These are phyloP conservation scores for Dryas integrifolia DNA, from an alignment of 331 rosid genomes.

Conservation along the genomic window DNA sequence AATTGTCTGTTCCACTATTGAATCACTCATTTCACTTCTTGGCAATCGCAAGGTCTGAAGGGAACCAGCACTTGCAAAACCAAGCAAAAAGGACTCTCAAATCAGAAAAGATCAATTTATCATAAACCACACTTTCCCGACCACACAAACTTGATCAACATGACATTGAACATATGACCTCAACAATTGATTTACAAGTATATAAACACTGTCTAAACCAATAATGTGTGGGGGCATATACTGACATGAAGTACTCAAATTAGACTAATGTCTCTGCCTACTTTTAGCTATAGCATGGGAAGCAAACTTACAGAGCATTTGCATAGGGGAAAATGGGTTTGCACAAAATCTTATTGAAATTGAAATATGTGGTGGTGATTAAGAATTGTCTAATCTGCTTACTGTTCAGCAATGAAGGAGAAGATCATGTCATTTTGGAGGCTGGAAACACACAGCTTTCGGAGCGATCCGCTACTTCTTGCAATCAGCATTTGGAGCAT, in stretches of 20 bases:
- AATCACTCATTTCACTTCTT: slow-evolving; percentile 58
- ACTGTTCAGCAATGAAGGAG: slow-evolving; percentile 82
- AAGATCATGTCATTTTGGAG: slow-evolving; percentile 54
- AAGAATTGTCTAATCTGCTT: slow-evolving; percentile 35
- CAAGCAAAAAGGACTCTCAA: slow-evolving; percentile 28
- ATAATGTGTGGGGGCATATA: too few relatives aligned
- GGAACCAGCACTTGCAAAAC: slow-evolving; percentile 74
- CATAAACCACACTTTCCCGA: background rate
- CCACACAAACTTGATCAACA: background rate
- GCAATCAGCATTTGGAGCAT: slow-evolving; percentile 64
- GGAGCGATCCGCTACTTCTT: slow-evolving; percentile 77
- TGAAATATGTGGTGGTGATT: background rate
- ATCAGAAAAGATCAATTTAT: slow-evolving; percentile 26
- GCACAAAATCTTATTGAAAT: background rate
- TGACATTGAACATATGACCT: background rate
- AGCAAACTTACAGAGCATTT: background rate
- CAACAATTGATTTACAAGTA: background rate
- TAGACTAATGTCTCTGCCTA: too few relatives aligned
- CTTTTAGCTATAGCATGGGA: background rate
- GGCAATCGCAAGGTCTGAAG: slow-evolving; percentile 74
- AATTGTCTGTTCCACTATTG: slow-evolving; percentile 57
- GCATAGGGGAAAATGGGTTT: background rate
- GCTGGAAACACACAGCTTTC: slow-evolving; percentile 71
- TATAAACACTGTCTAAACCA: background rate
- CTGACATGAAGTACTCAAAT: too few relatives aligned